phyloP scores from a whole-genome alignment of 164 flowering plant species.

The grape (Vitis vinifera) region ASM3070453v1 NC_081807.1:3334501-3335000 shows the following conservation, averaged over 20 bases:
- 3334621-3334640: background rate
- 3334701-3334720: constrained; percentile 34
- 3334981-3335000: constrained; percentile 34
- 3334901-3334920: background rate
- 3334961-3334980: constrained; percentile 49
- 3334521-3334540: too few species aligned
- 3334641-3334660: constrained; percentile 17
- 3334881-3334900: background rate
- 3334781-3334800: constrained; percentile 17
- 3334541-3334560: too few species aligned
- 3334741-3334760: constrained; percentile 41
- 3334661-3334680: constrained; percentile 45
- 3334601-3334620: background rate
- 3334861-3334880: background rate
- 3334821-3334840: background rate
- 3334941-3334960: constrained; percentile 46
- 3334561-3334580: too few species aligned
- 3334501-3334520: too few species aligned
- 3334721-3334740: constrained; percentile 39
- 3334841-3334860: too few species aligned
- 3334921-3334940: constrained; percentile 37
- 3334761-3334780: constrained; percentile 37
- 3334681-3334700: constrained; percentile 47
- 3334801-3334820: constrained; percentile 44
- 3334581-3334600: too few species aligned